These are phyloP conservation scores for Isoetes taiwanensis DNA, from an alignment of 75 land plant genomes.

Conservation along the genomic window DNA sequence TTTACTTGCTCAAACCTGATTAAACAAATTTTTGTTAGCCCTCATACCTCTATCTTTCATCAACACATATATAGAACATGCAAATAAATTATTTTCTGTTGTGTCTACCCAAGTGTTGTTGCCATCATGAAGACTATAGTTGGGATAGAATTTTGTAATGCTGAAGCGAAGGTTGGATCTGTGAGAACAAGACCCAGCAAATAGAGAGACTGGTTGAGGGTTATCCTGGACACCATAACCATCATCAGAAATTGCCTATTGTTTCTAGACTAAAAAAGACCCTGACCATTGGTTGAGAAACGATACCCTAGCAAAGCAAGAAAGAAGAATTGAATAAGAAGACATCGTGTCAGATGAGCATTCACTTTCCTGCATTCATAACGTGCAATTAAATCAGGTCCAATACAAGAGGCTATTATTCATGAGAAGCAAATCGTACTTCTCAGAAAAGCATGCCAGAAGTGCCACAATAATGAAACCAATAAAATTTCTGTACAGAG, in stretches of 20 bases:
- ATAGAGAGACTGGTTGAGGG: conserved; percentile 33
- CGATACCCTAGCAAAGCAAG: conserved; percentile 45
- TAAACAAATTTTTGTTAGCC: neutral
- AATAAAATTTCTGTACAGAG: conserved; percentile 70
- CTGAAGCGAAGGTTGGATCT: conserved; percentile 55
- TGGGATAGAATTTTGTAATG: conserved; percentile 49
- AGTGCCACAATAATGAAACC: conserved; percentile 50
- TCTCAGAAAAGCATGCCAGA: conserved; percentile 70
- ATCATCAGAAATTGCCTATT: neutral
- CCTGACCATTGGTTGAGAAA: neutral
- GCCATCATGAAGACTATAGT: conserved; percentile 57
- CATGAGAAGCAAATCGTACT: no score
- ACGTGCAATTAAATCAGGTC: no score
- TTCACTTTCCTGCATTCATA: conserved; percentile 36
- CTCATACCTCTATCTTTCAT: no score
- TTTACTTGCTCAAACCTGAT: conserved; percentile 58
- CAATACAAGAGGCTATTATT: no score
- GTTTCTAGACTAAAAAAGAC: neutral
- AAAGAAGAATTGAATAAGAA: conserved; percentile 53
- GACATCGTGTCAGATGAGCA: conserved; percentile 38
- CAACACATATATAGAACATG: no score
- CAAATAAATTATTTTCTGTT: no score
- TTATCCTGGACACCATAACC: conserved; percentile 18
- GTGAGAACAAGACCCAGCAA: conserved; percentile 19
- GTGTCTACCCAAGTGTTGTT: conserved; percentile 50